Evolutionary conservation across 1,284 basidiomycete genomes (phyloP).

Genomic region (Testicularia cyperi): DNA sequence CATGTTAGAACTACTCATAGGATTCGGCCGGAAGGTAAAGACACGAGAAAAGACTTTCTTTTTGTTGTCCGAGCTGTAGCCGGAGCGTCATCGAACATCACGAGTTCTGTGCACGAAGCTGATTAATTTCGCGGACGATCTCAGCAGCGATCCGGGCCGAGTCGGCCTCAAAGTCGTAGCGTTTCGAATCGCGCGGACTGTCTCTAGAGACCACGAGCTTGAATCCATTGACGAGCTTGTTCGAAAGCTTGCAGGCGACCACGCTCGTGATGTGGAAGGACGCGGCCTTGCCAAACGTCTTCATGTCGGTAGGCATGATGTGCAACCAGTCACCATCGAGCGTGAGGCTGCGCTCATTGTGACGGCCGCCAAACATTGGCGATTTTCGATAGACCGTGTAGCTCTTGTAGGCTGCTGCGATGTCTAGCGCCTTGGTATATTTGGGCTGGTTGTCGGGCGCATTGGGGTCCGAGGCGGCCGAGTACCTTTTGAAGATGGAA

Average conservation of each 20-base stretch:
- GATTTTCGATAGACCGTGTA: constrained; percentile 95
- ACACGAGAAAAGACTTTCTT: constrained; percentile 2
- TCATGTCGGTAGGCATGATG: constrained; percentile 61
- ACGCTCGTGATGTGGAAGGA: constrained; percentile 91
- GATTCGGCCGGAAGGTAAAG: no score
- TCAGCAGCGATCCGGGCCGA: constrained; percentile 75
- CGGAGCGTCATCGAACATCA: no score
- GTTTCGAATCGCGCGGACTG: constrained; percentile 70
- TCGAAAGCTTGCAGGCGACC: constrained; percentile 77
- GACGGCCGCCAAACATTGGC: constrained; percentile 70
- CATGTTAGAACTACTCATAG: no score
- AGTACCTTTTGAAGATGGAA: constrained; percentile 61
- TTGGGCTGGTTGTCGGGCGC: constrained; percentile 63
- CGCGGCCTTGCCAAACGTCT: constrained; percentile 65
- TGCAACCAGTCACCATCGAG: constrained; percentile 95
- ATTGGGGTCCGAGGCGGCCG: constrained; percentile 70
- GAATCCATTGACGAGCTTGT: constrained; percentile 78
- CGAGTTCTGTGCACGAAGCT: constrained; percentile 26
- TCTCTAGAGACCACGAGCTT: constrained; percentile 76
- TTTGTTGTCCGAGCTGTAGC: no score
- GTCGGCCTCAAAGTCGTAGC: constrained; percentile 97
- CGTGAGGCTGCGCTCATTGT: constrained; percentile 85
- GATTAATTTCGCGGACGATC: constrained; percentile 59
- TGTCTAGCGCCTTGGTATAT: constrained; percentile 59
- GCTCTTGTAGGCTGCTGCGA: constrained; percentile 73